A percentile compares a stretch with the other conserved stretches of the same genome.
These are phyloP conservation scores for Myrica gale DNA, from an alignment of 306 rosid genomes.

Conservation along the genomic window DNA sequence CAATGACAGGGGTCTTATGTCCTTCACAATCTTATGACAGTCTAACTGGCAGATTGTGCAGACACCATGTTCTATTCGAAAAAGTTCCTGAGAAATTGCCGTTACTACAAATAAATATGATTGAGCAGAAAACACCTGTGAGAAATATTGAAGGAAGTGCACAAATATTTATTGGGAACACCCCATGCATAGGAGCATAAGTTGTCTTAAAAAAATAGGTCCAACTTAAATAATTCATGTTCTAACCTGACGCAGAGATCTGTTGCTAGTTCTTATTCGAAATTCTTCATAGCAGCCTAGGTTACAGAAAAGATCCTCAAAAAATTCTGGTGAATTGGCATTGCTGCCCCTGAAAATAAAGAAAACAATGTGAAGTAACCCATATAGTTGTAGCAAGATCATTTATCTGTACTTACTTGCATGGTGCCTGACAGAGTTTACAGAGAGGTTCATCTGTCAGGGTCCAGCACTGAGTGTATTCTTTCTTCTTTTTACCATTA, in stretches of 20 bases:
- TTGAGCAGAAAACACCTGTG: not conserved
- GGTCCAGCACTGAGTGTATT: conserved; percentile 85
- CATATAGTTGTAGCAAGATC: conserved; percentile 20
- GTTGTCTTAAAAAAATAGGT: not conserved
- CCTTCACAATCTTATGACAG: conserved; percentile 80
- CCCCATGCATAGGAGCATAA: conserved; percentile 18
- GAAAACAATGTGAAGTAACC: conserved; percentile 25
- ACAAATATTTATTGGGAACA: conserved; percentile 12
- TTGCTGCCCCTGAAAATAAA: conserved; percentile 66
- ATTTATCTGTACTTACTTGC: conserved; percentile 58
- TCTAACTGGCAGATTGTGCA: conserved; percentile 80
- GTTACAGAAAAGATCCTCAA: conserved; percentile 92
- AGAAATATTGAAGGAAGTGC: conserved; percentile 15
- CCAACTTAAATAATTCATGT: conserved; percentile 20
- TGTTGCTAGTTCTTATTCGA: conserved; percentile 77
- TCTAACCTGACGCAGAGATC: conserved; percentile 79
- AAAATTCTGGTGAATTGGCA: conserved; percentile 74
- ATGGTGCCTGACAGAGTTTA: conserved; percentile 82
- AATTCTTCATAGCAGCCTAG: conserved; percentile 86
- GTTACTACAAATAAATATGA: conserved; percentile 14
- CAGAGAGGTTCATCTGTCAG: conserved; percentile 77
- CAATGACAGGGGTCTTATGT: conserved; percentile 67
- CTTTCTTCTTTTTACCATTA: conserved; percentile 74
- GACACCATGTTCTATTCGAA: conserved; percentile 79
- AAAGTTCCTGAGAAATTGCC: conserved; percentile 67